Evolutionary conservation across 1,284 basidiomycete species (phyloP).

Genomic region (Ustilago crameri): DNA sequence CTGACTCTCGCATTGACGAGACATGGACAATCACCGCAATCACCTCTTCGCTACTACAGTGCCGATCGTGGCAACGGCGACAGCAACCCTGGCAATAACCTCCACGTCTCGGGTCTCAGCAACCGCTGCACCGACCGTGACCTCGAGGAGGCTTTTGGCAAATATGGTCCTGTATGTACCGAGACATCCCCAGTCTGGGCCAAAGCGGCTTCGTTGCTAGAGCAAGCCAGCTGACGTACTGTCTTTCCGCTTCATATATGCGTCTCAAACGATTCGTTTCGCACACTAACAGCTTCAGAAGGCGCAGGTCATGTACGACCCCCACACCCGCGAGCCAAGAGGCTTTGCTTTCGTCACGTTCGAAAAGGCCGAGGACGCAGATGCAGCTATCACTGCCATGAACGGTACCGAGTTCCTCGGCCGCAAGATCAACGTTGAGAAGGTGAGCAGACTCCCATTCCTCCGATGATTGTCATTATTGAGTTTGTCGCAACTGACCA

Average conservation of each 20-base stretch:
- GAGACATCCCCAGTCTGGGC: not conserved
- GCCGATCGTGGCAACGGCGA: constrained; percentile 69
- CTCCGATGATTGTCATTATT: not conserved
- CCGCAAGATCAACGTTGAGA: constrained; percentile 85
- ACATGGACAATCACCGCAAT: not conserved
- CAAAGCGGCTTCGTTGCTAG: too few species aligned
- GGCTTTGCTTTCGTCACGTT: constrained; percentile 99
- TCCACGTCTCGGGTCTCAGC: constrained; percentile 90
- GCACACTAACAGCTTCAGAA: constrained; percentile 71
- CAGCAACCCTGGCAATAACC: constrained; percentile 90
- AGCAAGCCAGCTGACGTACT: constrained; percentile 6
- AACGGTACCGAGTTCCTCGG: constrained; percentile 86
- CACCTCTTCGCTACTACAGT: not conserved
- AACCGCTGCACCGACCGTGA: constrained; percentile 83
- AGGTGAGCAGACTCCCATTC: constrained; percentile 69
- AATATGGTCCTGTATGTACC: constrained; percentile 83
- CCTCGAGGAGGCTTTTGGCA: constrained; percentile 86
- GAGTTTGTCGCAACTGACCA: not conserved
- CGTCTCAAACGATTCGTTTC: not conserved
- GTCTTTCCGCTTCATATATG: not conserved
- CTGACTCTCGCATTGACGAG: not conserved
- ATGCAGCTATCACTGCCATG: constrained; percentile 84
- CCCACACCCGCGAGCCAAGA: constrained; percentile 92
- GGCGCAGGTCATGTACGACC: constrained; percentile 95
- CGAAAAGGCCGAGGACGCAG: constrained; percentile 85